phyloP scores from a whole-genome alignment of 2,329 filamentous ascomycete species.

The Epichloe festucae region DNA sequence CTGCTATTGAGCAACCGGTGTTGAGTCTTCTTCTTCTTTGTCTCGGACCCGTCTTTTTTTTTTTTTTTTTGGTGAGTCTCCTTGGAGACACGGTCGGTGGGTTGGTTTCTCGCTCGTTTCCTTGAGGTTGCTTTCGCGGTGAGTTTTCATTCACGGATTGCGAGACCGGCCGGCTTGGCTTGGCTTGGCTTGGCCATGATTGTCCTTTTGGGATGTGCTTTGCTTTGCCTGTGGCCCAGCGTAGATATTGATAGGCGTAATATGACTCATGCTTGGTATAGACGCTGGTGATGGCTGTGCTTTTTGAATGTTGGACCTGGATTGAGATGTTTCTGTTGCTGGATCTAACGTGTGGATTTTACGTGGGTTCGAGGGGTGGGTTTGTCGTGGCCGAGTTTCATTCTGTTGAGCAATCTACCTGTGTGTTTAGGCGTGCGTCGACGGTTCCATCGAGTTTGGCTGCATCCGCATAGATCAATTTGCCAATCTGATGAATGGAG shows the following conservation, averaged over 20 bases:
- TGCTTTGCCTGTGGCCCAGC: not conserved
- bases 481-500: no score
- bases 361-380: no score
- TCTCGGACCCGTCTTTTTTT: not conserved
- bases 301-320: no score
- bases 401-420: no score
- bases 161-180: not conserved
- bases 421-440: no score
- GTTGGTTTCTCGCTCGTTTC: not conserved
- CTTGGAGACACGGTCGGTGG: not conserved
- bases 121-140: not conserved
- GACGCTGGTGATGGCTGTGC: no score
- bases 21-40: not conserved
- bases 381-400: no score
- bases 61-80: not conserved
- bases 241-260: slow-evolving; percentile 1
- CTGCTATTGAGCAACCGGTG: no score
- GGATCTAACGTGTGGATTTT: no score
- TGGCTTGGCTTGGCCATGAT: not conserved
- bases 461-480: no score
- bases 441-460: no score
- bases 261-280: not conserved
- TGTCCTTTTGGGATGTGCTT: not conserved
- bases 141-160: not conserved
- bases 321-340: no score